Percentiles rank a stretch among this genome's conserved stretches.
These are phyloP conservation scores for Calycina marina DNA, from an alignment of 2,329 filamentous ascomycete species.

Conservation along the genomic window DNA sequence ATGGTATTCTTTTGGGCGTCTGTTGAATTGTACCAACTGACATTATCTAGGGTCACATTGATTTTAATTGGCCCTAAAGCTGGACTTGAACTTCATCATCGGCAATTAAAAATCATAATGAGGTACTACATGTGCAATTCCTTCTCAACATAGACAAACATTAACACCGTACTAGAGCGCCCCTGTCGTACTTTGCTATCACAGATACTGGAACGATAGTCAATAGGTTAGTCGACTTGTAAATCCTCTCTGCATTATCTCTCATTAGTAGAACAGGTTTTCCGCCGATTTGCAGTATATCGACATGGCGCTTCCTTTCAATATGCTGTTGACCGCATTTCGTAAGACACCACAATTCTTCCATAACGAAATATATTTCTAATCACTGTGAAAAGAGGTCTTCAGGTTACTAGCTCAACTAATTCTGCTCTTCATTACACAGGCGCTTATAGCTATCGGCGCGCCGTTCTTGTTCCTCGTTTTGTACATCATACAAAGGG, in stretches of 20 bases:
- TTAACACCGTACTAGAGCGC: neutral
- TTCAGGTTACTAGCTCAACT: neutral
- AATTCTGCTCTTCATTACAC: neutral
- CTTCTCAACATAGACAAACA: too few relatives aligned
- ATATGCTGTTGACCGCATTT: neutral
- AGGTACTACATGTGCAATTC: too few relatives aligned
- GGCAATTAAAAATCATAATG: neutral
- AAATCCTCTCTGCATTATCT: too few relatives aligned
- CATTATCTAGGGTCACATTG: neutral
- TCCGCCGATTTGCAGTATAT: neutral
- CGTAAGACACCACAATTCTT: neutral
- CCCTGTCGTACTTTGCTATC: neutral
- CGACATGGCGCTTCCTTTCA: neutral
- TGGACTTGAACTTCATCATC: neutral
- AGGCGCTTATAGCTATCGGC: neutral
- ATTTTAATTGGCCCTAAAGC: neutral
- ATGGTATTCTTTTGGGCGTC: too few relatives aligned
- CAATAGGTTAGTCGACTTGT: neutral
- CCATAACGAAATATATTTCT: neutral
- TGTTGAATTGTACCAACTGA: too few relatives aligned
- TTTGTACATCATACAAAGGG: slow-evolving; percentile 20
- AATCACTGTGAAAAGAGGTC: neutral
- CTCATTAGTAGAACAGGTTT: neutral
- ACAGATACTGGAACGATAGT: neutral
- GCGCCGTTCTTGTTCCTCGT: neutral